Base-by-base conservation (phyloP, 2,329 filamentous ascomycete species). In the Botrytis aclada region DNA sequence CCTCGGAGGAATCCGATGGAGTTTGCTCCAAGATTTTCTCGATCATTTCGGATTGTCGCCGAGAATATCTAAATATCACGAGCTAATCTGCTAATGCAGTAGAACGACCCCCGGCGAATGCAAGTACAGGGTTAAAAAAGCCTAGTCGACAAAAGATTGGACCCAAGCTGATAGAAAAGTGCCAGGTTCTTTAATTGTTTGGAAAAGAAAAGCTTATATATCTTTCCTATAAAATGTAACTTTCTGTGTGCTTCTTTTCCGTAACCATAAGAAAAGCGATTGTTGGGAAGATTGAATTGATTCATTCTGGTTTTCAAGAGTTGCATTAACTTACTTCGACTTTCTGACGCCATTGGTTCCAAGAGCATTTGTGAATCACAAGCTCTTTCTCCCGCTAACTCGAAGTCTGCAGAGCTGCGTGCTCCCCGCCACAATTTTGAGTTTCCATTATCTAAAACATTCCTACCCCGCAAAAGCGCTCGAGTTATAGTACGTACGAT, bases 391-490 rank as follows among this genome's bases (percentile, higher is more conserved):
- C 37, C 25, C 25, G 32, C 10, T 37, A 34, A 61, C 14, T 29
- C 9, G 18, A 20, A n/a, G 45, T 22, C 20, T 47, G 45, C 20
- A 63, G 22, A 51, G 47, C 47, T 54, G 22, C 25, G 25, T 12
- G 45, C 29, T 4, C 43, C 64, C 45, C 47, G 64, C 64, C 64
- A 67, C 64, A 54, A 39, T 32, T 51, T 41, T n/a, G 51, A 69
- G 54, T 69, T 69, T 56, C 65, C 20, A 69, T 69, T 69, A 69
- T 56, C 41, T 41, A 67, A 56, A 22, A 56, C 29, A 41, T 69
- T 69, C 37, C 34, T 69, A 69, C 65, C 65, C 65, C 65, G 65
- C 65, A 69, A 69, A n/a, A 41, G 25, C 16, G 22, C 29, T 41
- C 47, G 29, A 4, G 39, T 56, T 67, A n/a, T n/a, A n/a, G n/a